These are phyloP conservation scores for Suhomyces vadensis DNA, from an alignment of 805 yeast species.

Conservation along the genomic window DNA sequence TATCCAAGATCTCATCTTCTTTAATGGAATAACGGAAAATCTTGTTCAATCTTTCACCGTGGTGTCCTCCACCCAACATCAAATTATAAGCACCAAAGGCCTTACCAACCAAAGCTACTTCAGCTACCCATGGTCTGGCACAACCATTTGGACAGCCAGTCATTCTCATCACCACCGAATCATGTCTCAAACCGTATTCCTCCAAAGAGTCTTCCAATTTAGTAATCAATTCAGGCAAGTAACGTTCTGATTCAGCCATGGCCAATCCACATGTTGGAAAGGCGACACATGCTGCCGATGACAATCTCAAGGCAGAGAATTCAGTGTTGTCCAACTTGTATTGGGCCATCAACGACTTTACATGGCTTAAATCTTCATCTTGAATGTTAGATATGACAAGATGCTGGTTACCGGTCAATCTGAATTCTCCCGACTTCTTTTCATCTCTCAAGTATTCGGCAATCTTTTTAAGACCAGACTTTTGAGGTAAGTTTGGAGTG, in stretches of 20 bases:
- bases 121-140: slow-evolving; percentile 98
- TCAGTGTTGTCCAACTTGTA: slow-evolving; percentile 82
- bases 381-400: slow-evolving; percentile 70
- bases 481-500: slow-evolving; percentile 86
- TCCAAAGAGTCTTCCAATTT: slow-evolving; percentile 86
- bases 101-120: slow-evolving; percentile 92
- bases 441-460: slow-evolving; percentile 65
- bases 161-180: slow-evolving; percentile 95
- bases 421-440: slow-evolving; percentile 75
- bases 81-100: slow-evolving; percentile 91
- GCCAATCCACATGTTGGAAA: slow-evolving; percentile 99
- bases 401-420: slow-evolving; percentile 96
- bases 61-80: slow-evolving; percentile 94
- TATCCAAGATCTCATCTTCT: slow-evolving; percentile 82
- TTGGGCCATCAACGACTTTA: slow-evolving; percentile 65
- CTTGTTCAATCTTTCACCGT: slow-evolving; percentile 90
- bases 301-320: slow-evolving; percentile 79
- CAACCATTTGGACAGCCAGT: slow-evolving; percentile 99
- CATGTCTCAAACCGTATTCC: slow-evolving; percentile 91
- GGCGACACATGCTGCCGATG: slow-evolving; percentile 96
- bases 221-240: slow-evolving; percentile 76
- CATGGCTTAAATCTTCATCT: slow-evolving; percentile 61
- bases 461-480: slow-evolving; percentile 77
- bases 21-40: slow-evolving; percentile 83
- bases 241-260: slow-evolving; percentile 97